phyloP scores from a whole-genome alignment of 371 early-diverging fungal species.

The Mortierella sp. region DNA sequence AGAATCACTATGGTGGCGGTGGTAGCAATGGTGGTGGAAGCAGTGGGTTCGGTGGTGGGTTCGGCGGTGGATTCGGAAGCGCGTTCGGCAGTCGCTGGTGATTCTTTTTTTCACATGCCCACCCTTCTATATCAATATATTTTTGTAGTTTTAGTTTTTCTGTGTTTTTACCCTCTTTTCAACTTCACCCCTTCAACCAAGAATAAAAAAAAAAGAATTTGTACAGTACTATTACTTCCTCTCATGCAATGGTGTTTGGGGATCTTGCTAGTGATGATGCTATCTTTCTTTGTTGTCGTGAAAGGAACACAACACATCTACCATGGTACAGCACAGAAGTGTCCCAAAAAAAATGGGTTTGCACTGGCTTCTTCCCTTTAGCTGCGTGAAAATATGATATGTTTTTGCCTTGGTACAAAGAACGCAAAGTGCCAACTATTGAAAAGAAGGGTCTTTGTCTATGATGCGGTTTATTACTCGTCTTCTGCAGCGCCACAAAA shows the following conservation, averaged over 20 bases:
- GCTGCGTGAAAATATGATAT: too few relatives aligned
- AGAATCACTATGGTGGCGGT: background rate
- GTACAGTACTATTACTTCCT: background rate
- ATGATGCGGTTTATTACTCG: background rate
- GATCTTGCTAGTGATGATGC: too few relatives aligned
- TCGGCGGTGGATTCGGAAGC: background rate
- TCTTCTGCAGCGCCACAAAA: background rate
- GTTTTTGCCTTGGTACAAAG: too few relatives aligned
- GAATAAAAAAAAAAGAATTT: too few relatives aligned
- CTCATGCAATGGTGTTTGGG: too few relatives aligned
- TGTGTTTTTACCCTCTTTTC: background rate
- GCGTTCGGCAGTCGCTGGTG: background rate
- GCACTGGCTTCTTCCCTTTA: too few relatives aligned
- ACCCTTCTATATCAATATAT: background rate
- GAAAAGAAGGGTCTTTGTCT: too few relatives aligned
- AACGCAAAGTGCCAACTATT: too few relatives aligned
- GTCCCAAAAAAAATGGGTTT: too few relatives aligned
- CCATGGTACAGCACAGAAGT: too few relatives aligned
- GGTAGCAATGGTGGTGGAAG: background rate
- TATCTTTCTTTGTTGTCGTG: too few relatives aligned
- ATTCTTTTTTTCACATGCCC: background rate
- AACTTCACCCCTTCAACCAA: background rate
- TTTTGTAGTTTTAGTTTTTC: constrained; percentile 3
- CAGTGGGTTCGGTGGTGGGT: background rate
- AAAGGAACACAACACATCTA: too few relatives aligned